Percentiles rank a stretch among this genome's conserved stretches.
These are phyloP conservation scores for Pelargonium citronellum DNA, from an alignment of 441 rosid genomes.

Conservation along the genomic window DNA sequence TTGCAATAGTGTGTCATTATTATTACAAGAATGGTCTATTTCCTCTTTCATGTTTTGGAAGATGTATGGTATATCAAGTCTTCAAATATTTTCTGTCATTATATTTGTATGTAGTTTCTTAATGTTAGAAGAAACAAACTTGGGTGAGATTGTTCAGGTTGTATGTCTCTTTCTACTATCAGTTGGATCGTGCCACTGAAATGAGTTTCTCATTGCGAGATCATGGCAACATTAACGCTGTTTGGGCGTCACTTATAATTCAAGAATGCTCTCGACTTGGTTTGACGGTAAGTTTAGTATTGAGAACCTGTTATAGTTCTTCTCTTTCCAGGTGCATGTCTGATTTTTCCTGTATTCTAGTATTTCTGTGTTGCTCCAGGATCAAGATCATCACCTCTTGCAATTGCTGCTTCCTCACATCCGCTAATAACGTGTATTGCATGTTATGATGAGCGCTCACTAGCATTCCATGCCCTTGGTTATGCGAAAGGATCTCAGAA, in stretches of 20 bases:
- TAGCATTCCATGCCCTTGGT: conserved; percentile 93
- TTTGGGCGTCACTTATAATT: conserved; percentile 83
- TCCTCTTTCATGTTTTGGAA: neutral
- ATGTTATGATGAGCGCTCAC: conserved; percentile 93
- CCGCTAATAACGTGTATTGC: conserved; percentile 65
- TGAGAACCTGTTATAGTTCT: conserved; percentile 15
- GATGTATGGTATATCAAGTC: neutral
- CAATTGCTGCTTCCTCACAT: conserved; percentile 87
- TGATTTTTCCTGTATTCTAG: conserved; percentile 47
- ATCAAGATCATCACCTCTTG: conserved; percentile 93
- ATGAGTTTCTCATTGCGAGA: conserved; percentile 38
- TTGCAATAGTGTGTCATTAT: neutral
- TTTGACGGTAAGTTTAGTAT: conserved; percentile 59
- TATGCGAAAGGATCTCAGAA: conserved; percentile 78
- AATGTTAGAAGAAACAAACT: conserved; percentile 12
- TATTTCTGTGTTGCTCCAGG: conserved; percentile 97
- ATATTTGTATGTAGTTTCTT: neutral
- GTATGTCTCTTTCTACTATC: conserved; percentile 32
- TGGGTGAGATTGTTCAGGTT: conserved; percentile 24
- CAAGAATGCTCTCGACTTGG: conserved; percentile 96
- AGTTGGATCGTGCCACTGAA: conserved; percentile 53
- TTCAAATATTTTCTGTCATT: neutral
- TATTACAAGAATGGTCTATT: neutral
- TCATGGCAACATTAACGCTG: conserved; percentile 61
- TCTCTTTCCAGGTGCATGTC: conserved; percentile 17